These are phyloP conservation scores for Friedmanniomyces simplex DNA, from an alignment of 495 filamentous ascomycete genomes.

Conservation along the genomic window DNA sequence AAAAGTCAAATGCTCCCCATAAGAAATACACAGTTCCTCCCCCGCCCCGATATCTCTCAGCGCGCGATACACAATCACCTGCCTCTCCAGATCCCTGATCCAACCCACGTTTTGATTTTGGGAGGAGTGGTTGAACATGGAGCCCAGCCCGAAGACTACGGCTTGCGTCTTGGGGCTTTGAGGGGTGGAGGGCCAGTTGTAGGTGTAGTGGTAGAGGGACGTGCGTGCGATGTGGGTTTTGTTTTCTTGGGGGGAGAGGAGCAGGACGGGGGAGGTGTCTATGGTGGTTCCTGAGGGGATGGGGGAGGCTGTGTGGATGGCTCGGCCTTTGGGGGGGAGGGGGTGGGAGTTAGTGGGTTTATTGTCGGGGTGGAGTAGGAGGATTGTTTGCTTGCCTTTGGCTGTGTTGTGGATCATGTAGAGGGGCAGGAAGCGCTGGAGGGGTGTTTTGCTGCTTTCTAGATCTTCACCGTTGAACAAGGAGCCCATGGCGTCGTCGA, in stretches of 20 bases:
- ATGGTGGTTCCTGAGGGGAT: conserved; percentile 41
- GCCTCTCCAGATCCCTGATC: conserved; percentile 36
- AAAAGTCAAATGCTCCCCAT: conserved; percentile 44
- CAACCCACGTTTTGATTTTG: conserved; percentile 44
- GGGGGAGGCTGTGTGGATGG: conserved; percentile 37
- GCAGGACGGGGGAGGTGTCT: conserved; percentile 43
- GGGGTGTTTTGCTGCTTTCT: background rate
- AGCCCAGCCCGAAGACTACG: conserved; percentile 45
- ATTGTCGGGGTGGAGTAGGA: too few relatives aligned
- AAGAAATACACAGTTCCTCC: conserved; percentile 48
- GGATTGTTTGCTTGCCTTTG: conserved; percentile 24
- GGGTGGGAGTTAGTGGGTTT: conserved; percentile 2
- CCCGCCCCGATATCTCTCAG: conserved; percentile 40
- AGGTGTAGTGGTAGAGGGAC: conserved; percentile 45
- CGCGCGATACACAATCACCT: conserved; percentile 40
- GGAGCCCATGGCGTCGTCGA: background rate
- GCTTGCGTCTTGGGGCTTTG: conserved; percentile 33
- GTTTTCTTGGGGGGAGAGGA: conserved; percentile 39
- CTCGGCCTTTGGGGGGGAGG: conserved; percentile 37
- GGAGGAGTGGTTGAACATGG: conserved; percentile 48
- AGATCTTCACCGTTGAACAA: background rate
- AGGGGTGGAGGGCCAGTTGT: conserved; percentile 35
- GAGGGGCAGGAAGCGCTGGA: conserved; percentile 12
- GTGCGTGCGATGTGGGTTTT: conserved; percentile 40
- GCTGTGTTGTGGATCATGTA: conserved; percentile 21